phyloP scores from a whole-genome alignment of 345 rosid genomes.

The Populus simonii region DNA sequence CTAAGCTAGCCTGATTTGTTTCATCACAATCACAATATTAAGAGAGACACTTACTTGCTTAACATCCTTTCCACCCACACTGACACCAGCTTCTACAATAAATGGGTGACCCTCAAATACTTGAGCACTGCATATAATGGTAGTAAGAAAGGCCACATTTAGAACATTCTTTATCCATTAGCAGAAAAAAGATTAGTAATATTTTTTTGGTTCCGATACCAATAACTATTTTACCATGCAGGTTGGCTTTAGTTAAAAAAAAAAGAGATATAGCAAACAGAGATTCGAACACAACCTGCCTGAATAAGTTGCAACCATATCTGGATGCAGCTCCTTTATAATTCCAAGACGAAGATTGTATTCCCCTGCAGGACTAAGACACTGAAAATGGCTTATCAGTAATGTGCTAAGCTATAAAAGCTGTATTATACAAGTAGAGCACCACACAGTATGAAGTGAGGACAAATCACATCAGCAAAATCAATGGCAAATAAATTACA shows the following conservation, averaged over 20 bases:
- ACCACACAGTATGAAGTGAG: background rate
- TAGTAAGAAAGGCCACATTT: constrained; percentile 11
- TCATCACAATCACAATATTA: background rate
- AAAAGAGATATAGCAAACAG: constrained; percentile 9
- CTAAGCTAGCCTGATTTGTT: background rate
- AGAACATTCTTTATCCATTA: background rate
- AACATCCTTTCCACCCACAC: constrained; percentile 93
- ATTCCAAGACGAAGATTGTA: constrained; percentile 98
- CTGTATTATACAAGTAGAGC: background rate
- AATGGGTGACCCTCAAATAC: constrained; percentile 98
- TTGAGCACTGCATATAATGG: constrained; percentile 70
- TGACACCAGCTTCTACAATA: constrained; percentile 96
- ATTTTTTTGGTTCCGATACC: background rate
- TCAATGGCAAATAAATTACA: background rate
- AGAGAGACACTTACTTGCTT: constrained; percentile 58
- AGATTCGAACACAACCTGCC: constrained; percentile 70
- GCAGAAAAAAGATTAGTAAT: background rate
- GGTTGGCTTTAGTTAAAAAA: background rate
- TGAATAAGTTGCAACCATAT: constrained; percentile 93
- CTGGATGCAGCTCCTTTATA: constrained; percentile 96
- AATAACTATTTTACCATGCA: background rate
- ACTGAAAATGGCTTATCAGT: constrained; percentile 42
- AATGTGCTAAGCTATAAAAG: background rate
- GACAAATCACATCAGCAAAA: background rate
- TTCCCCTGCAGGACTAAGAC: constrained; percentile 98